phyloP scores from a whole-genome alignment of 1,284 basidiomycete genomes.

The Apiotrichum sp. region DNA sequence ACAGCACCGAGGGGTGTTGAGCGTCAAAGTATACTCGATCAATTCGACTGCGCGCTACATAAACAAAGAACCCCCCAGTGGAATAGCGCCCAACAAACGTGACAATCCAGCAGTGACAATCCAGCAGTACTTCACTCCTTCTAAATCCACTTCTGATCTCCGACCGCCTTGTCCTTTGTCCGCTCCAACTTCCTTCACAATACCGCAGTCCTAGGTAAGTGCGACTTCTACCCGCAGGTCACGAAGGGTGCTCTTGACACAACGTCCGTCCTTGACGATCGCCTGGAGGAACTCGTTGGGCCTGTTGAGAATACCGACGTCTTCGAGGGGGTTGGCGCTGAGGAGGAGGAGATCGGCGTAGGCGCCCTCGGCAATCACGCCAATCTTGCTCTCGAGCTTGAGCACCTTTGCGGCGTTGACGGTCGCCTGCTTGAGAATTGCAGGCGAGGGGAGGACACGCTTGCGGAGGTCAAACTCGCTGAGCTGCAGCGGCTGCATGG shows the following conservation, averaged over 20 bases:
- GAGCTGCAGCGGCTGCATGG: constrained; percentile 19
- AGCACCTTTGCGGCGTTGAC: constrained; percentile 49
- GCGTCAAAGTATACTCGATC: too few relatives aligned
- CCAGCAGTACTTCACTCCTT: too few relatives aligned
- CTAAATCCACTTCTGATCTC: too few relatives aligned
- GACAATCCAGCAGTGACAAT: too few relatives aligned
- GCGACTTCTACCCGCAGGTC: constrained; percentile 27
- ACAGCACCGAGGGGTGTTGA: too few relatives aligned
- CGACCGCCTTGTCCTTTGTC: too few relatives aligned
- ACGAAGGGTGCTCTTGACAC: constrained; percentile 20
- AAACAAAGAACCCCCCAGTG: too few relatives aligned
- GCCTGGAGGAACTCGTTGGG: constrained; percentile 38
- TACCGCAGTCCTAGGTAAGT: constrained; percentile 6
- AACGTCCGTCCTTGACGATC: constrained; percentile 30
- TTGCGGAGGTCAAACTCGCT: constrained; percentile 49
- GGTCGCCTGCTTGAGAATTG: constrained; percentile 50
- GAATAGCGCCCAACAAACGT: too few relatives aligned
- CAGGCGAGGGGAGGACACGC: constrained; percentile 43
- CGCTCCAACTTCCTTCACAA: too few relatives aligned
- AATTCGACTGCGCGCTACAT: too few relatives aligned
- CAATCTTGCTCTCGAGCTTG: constrained; percentile 43
- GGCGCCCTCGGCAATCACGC: constrained; percentile 43
- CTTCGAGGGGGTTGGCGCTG: constrained; percentile 50
- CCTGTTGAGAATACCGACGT: constrained; percentile 50
- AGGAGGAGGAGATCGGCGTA: constrained; percentile 51